Base-by-base conservation (phyloP, 225 moss, liverwort and hornwort genomes). In the Polytrichum commune region DNA sequence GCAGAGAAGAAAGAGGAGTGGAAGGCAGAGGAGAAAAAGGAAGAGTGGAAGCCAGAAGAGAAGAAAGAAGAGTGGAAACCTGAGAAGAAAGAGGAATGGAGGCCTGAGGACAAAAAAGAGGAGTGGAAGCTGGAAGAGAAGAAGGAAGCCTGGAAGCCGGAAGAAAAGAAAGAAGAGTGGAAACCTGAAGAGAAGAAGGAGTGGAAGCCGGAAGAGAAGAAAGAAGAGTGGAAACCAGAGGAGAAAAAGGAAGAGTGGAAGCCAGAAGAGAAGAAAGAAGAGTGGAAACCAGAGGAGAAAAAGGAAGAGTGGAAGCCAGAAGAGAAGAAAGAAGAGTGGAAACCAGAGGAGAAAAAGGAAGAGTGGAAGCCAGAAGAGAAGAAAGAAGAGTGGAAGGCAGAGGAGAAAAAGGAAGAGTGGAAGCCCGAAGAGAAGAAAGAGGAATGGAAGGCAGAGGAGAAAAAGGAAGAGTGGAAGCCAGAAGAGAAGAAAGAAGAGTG, bases 221-320 rank as follows among this genome's bases (percentile, higher is more conserved):
- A 20, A 2, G 56, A 57, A 5, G 56, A 57, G 19, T 57, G 56
- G 56, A 57, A 57, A 4, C 32, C 32, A 0, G 32, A 32, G 8
- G 32, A 32, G 32, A 32, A 8, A 0, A 32, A 32, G 0, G 32
- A 20, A 5, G 56, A 57, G 2, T 57, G 56, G 56, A 57, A 57
- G 7, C 56, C 19, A 0, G 19, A 57, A 0, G 56, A 57, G 56
- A 57, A 5, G 20, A 58, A 58, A 60, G 7, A 60, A 9, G 22
- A 60, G 4, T 60, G 60, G 60, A 60, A 46, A 3, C 64, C 29
- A 22, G 58, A 70, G 53, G 64, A 38, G 6, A 63, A 63, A 0
- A 63, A 63, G 0, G 62, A 27, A 1, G 66, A 66, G 22, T 46
- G 67, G 67, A 67, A 67, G 29, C 56, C 60, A 2, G 71, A 66